Evolutionary conservation across 306 rosid species (phyloP).

Genomic region (Quercus cerris): DNA sequence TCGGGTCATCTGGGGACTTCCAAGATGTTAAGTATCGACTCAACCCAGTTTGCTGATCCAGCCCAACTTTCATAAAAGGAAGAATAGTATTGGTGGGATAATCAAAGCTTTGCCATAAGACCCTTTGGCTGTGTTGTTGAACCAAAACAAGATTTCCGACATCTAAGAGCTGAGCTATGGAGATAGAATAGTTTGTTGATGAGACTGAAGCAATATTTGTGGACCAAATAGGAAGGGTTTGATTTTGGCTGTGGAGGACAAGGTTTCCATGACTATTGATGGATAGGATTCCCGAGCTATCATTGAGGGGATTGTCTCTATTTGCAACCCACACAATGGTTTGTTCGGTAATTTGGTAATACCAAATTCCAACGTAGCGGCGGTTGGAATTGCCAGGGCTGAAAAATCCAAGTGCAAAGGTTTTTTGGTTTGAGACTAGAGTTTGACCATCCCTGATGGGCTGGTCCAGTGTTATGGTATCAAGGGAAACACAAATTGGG

Average conservation of each 20-base stretch:
- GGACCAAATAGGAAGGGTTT: slow-evolving; percentile 16
- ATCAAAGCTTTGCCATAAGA: slow-evolving; percentile 38
- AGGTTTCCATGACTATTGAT: slow-evolving; percentile 27
- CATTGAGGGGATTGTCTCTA: slow-evolving; percentile 38
- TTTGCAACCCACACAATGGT: slow-evolving; percentile 41
- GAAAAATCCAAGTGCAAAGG: slow-evolving; percentile 51
- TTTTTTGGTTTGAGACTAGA: slow-evolving; percentile 17
- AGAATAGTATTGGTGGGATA: slow-evolving; percentile 25
- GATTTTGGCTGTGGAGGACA: slow-evolving; percentile 6
- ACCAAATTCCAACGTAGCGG: slow-evolving; percentile 48
- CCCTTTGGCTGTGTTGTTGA: background rate
- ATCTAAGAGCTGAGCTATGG: slow-evolving; percentile 21
- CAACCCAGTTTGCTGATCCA: slow-evolving; percentile 7
- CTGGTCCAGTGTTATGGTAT: background rate
- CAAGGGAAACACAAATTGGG: background rate
- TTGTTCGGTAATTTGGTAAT: background rate
- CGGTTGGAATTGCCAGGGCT: slow-evolving; percentile 33
- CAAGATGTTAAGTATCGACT: slow-evolving; percentile 32
- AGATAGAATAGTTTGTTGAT: background rate
- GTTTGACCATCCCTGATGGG: slow-evolving; percentile 6
- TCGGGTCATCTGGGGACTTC: slow-evolving; percentile 46
- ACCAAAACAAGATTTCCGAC: slow-evolving; percentile 24
- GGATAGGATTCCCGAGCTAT: slow-evolving; percentile 32
- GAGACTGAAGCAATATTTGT: background rate
- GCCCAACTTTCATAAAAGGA: slow-evolving; percentile 23